Conservation (phyloP, 1,284 basidiomycete genomes). For the Ceratobasidium papillatum region DNA sequence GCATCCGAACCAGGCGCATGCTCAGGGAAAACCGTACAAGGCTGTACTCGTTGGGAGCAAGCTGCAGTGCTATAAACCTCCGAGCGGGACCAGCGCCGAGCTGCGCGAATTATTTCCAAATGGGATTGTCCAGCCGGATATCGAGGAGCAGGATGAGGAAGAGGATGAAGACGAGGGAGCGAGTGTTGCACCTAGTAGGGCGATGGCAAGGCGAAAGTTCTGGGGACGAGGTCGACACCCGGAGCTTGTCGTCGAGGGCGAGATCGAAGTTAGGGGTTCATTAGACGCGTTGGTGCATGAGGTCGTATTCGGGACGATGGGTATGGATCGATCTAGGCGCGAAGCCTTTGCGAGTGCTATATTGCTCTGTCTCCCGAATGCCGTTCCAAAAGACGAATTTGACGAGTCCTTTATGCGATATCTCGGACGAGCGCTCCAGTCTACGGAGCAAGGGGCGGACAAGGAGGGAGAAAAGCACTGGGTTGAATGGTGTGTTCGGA, state of each 20-base stretch:
- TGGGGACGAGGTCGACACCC: constrained; percentile 82
- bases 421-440: constrained; percentile 10
- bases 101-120: constrained; percentile 77
- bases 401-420: constrained; percentile 39
- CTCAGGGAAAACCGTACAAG: constrained; percentile 80
- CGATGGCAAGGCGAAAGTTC: constrained; percentile 53
- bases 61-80: constrained; percentile 82
- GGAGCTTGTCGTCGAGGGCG: constrained; percentile 61
- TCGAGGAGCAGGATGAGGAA: constrained; percentile 44
- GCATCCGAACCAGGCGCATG: constrained; percentile 50
- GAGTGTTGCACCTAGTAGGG: neutral
- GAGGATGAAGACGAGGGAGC: constrained; percentile 57
- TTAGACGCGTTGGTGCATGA: constrained; percentile 82
- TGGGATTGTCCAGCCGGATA: constrained; percentile 50
- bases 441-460: constrained; percentile 63
- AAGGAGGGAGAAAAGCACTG: constrained; percentile 58
- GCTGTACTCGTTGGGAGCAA: constrained; percentile 81
- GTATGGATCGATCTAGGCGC: constrained; percentile 47
- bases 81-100: constrained; percentile 67
- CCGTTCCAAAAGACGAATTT: neutral
- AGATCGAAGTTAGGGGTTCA: constrained; percentile 66
- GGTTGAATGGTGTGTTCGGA: constrained; percentile 69
- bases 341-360: constrained; percentile 22
- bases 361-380: constrained; percentile 16
- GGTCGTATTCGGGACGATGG: constrained; percentile 77